Evolutionary conservation across 345 rosid genomes (phyloP).

Genomic region (Sisymbrium altissimum): DNA sequence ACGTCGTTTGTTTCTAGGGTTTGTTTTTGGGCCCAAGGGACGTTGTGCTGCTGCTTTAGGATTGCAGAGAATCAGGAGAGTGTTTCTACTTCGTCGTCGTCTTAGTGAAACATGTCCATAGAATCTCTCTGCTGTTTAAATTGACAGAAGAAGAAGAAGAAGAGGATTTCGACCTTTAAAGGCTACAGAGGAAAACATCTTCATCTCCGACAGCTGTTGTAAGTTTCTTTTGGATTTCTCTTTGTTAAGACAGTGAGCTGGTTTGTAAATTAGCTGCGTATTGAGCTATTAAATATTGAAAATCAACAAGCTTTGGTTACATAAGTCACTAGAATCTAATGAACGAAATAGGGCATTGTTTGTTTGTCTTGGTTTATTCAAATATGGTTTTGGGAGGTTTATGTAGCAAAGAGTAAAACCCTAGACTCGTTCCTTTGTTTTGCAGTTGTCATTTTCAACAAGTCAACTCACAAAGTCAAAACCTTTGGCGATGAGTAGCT

Average conservation of each 20-base stretch:
- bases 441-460: neutral
- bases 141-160: neutral
- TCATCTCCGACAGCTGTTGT: neutral
- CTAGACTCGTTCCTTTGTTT: neutral
- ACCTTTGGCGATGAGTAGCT: constrained; percentile 12
- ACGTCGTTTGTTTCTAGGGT: neutral
- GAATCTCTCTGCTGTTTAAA: neutral
- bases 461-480: neutral
- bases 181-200: neutral
- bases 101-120: neutral
- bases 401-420: constrained; percentile 11
- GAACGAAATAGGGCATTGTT: neutral
- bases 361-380: neutral
- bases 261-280: neutral
- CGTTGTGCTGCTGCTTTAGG: neutral
- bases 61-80: neutral
- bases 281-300: neutral
- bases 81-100: constrained; percentile 5
- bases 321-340: neutral
- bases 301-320: neutral
- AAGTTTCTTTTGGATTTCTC: neutral
- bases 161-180: neutral
- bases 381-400: constrained; percentile 11
- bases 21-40: neutral
- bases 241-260: neutral